These are phyloP conservation scores for Magnolia officinalis DNA, from an alignment of 164 flowering plant species.

Conservation along the genomic window DNA sequence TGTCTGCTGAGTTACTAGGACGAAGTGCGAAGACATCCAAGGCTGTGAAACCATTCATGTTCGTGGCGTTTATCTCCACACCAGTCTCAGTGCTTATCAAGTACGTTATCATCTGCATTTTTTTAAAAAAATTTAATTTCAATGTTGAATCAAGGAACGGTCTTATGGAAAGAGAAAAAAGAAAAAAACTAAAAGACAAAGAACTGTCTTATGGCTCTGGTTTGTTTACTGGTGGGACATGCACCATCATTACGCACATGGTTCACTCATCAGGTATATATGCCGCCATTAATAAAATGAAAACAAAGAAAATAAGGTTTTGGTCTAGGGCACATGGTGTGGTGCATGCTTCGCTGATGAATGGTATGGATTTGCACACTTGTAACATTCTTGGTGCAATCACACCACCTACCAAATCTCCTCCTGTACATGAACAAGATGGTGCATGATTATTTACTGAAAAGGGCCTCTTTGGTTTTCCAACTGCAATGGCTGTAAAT, in stretches of 20 bases:
- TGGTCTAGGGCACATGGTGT: too few relatives aligned
- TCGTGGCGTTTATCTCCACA: neutral
- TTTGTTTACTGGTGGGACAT: neutral
- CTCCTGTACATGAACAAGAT: too few relatives aligned
- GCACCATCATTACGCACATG: neutral
- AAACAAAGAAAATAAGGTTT: too few relatives aligned
- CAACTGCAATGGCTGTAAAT: too few relatives aligned
- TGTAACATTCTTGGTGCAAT: too few relatives aligned
- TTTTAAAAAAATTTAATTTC: neutral
- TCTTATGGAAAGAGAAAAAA: neutral
- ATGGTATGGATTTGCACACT: too few relatives aligned
- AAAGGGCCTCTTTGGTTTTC: too few relatives aligned
- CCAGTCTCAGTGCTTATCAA: neutral
- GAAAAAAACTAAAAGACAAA: neutral
- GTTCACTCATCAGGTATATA: too few relatives aligned
- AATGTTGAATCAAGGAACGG: neutral
- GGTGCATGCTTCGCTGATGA: too few relatives aligned
- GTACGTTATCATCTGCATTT: neutral
- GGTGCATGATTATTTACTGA: too few relatives aligned
- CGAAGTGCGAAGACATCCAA: neutral
- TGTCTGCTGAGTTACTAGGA: neutral
- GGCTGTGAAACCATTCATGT: slow-evolving; percentile 1
- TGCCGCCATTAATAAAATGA: neutral
- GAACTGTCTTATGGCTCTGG: too few relatives aligned
- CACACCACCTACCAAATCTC: too few relatives aligned